These are phyloP conservation scores for Collybiopsis confluens DNA, from an alignment of 768 basidiomycete species.

Conservation along the genomic window DNA sequence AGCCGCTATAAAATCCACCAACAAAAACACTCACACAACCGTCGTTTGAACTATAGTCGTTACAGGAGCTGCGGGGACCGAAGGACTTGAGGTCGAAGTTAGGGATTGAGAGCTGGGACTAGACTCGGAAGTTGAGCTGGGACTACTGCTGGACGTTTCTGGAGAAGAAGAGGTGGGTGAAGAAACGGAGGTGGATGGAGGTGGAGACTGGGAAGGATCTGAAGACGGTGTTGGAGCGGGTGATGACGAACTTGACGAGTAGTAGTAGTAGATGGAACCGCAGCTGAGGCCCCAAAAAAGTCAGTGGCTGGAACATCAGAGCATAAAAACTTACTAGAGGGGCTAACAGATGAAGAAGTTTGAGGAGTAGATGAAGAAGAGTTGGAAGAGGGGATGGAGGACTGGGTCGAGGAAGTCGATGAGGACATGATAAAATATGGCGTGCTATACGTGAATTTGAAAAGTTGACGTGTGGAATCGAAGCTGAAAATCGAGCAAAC, in stretches of 20 bases:
- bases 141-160: neutral
- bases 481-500: slow-evolving; percentile 1
- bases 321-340: neutral
- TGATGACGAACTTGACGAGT: neutral
- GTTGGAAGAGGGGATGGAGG: neutral
- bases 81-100: neutral
- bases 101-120: neutral
- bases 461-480: too few relatives aligned
- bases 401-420: neutral
- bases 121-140: neutral
- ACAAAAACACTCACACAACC: slow-evolving; percentile 1
- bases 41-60: neutral
- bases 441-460: too few relatives aligned
- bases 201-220: neutral
- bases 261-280: neutral
- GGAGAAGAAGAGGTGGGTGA: neutral
- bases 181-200: neutral
- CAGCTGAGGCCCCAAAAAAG: neutral
- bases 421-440: neutral
- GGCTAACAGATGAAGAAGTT: neutral
- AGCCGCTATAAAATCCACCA: neutral
- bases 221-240: neutral
- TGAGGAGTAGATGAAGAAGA: neutral
- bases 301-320: too few relatives aligned
- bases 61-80: neutral